Evolutionary conservation across 164 flowering plant genomes (phyloP).

Genomic region (Sedum album): DNA sequence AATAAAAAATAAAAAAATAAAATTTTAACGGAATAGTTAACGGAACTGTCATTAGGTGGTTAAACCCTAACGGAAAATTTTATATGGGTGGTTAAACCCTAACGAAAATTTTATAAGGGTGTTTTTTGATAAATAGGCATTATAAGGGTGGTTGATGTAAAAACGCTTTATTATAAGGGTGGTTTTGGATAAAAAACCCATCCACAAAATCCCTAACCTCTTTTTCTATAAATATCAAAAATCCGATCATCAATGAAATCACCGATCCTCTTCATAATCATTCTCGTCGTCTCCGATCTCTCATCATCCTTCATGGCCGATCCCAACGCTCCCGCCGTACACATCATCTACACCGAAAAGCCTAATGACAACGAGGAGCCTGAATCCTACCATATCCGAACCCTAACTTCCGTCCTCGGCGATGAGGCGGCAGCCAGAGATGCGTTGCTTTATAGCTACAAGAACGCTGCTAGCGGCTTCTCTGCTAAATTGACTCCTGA

Average conservation of each 20-base stretch:
- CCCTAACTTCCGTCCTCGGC: slow-evolving; percentile 66
- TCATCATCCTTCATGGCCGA: not conserved
- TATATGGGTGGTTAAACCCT: no score
- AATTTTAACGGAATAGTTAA: no score
- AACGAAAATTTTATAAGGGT: no score
- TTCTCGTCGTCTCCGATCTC: not conserved
- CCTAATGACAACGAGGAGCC: slow-evolving; percentile 51
- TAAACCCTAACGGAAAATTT: no score
- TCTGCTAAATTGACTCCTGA: not conserved
- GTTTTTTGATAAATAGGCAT: no score
- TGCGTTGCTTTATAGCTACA: not conserved
- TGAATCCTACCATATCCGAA: slow-evolving; percentile 45
- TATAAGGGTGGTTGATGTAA: no score
- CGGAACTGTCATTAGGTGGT: no score
- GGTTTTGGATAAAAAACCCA: no score
- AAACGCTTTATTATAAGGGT: no score
- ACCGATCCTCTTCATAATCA: not conserved
- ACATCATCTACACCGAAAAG: slow-evolving; percentile 60
- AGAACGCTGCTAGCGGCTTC: not conserved
- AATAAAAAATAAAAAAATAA: no score
- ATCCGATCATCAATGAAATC: not conserved
- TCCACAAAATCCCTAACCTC: no score
- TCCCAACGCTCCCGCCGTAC: slow-evolving; percentile 27
- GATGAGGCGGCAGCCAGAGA: slow-evolving; percentile 80
- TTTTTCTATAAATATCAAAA: no score